Base-by-base conservation (phyloP, 371 early-diverging fungal species). In the Gilbertella persicaria region DNA sequence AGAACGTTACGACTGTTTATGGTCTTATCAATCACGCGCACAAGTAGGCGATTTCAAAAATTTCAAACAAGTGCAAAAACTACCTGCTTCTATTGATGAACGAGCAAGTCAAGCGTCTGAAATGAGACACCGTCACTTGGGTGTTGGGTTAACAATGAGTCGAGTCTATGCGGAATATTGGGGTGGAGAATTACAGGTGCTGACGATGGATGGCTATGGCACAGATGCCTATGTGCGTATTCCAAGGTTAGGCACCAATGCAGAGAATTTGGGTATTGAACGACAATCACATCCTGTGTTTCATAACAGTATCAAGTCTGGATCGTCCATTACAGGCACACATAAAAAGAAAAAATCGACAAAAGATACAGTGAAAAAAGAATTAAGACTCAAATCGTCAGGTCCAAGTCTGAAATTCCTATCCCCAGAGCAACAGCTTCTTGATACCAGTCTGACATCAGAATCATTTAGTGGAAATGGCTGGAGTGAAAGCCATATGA, bases 101-200 rank as follows among this genome's bases (percentile, higher is more conserved):
- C 42, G 78, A 44, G 67, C 54, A 23, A 55, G 33, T 4, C 76
- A 70, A 48, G 64, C 64, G 10, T 56, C 64, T 9, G 38, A 62
- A 17, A 58, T 62, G 55, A 61, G 65, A 2, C 62, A 57, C 13
- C 52, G 47, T 16, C 78, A 85, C 40, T 63, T 92, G 29, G 93
- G 93, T 17, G 75, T 94, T 44, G 93, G 93, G 0, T 60, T 92
- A 51, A 91, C 90, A 3, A 89, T 94, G 90, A 82, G 85, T 38
- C 70, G 82, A 40, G 88, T 89, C 6, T 92, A 90, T 67, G 90
- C 91, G n/a, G 86, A 90, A 71, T 89, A 85, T 56, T 87, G 88
- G 87, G 86, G 86, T 29, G 88, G 88, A 7, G 71, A 73, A 26
- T 64, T 94, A 40, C 79, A 69, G 21, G 63, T 92, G 5, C 68